A percentile compares a stretch with the other conserved stretches of the same genome.
These are phyloP conservation scores for Orbilia blumenaviensis DNA, from an alignment of 2,329 filamentous ascomycete genomes.

Conservation along the genomic window DNA sequence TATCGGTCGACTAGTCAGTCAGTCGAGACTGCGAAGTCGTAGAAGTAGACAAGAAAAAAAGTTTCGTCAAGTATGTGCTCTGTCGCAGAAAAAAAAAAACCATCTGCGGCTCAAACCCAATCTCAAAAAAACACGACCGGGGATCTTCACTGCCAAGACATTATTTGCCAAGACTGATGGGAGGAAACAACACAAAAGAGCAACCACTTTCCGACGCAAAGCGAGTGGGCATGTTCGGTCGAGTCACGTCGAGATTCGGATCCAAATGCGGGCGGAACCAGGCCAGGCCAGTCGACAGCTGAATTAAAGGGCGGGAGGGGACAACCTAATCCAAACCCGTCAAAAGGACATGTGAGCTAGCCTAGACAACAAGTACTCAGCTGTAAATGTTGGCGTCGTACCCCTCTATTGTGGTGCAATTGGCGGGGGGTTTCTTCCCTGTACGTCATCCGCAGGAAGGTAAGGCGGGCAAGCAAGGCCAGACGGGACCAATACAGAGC, in stretches of 20 bases:
- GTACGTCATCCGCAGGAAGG: slow-evolving; percentile 32
- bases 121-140: slow-evolving; percentile 11
- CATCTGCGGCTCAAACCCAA: slow-evolving; percentile 18
- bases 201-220: background rate
- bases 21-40: background rate
- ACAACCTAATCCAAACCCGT: slow-evolving; percentile 19
- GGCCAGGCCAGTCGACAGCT: background rate
- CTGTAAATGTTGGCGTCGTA: background rate
- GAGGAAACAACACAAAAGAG: background rate
- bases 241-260: background rate
- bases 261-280: background rate
- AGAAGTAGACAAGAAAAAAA: background rate
- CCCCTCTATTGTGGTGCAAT: background rate
- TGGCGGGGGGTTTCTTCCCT: slow-evolving; percentile 3
- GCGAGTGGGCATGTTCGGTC: slow-evolving; percentile 2
- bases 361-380: background rate
- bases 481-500: background rate
- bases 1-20: no score
- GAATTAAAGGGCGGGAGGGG: no score
- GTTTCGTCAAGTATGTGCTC: background rate
- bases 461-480: slow-evolving; percentile 7
- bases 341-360: slow-evolving; percentile 14
- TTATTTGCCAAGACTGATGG: slow-evolving; percentile 2
- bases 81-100: slow-evolving; percentile 4
- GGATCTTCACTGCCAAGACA: background rate